Evolutionary conservation across 257 asterid species (phyloP).

Genomic region (Solanum raphanifolium): DNA sequence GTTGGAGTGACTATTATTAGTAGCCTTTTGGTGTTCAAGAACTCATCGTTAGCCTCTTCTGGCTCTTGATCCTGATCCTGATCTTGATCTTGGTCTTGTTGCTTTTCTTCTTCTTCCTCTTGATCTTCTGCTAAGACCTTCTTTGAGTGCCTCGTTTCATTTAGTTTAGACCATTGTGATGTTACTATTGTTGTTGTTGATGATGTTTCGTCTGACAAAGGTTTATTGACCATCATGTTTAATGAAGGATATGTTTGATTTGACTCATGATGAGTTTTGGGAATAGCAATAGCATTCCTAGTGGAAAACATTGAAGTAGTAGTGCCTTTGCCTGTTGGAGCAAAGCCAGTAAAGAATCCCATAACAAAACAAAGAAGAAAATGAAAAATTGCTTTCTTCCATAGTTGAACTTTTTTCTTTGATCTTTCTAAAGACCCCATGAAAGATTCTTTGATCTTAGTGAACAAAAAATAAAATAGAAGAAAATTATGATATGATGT

Average conservation of each 20-base stretch:
- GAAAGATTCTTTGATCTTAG: background rate
- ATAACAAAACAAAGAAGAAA: conserved; percentile 65
- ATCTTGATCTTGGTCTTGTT: background rate
- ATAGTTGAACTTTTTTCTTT: conserved; percentile 53
- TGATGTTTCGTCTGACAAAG: conserved; percentile 17
- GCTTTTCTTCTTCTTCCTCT: background rate
- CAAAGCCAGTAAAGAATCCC: conserved; percentile 92
- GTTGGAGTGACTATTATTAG: conserved; percentile 73
- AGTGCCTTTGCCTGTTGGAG: conserved; percentile 47
- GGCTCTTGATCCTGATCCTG: conserved; percentile 1
- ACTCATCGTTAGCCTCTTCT: background rate
- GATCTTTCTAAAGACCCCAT: conserved; percentile 78
- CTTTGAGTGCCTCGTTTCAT: background rate
- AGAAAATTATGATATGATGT: background rate
- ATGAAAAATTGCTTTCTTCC: conserved; percentile 76
- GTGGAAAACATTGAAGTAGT: conserved; percentile 18
- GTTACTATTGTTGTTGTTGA: background rate
- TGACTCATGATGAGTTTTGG: background rate
- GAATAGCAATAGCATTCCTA: background rate
- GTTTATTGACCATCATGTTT: conserved; percentile 18
- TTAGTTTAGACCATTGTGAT: background rate
- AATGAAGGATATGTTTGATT: conserved; percentile 10
- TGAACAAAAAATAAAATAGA: background rate
- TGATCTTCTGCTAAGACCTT: background rate
- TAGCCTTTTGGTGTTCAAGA: conserved; percentile 24